Evolutionary conservation across 345 rosid species (phyloP).

Genomic region (Rhodamnia argentea): DNA sequence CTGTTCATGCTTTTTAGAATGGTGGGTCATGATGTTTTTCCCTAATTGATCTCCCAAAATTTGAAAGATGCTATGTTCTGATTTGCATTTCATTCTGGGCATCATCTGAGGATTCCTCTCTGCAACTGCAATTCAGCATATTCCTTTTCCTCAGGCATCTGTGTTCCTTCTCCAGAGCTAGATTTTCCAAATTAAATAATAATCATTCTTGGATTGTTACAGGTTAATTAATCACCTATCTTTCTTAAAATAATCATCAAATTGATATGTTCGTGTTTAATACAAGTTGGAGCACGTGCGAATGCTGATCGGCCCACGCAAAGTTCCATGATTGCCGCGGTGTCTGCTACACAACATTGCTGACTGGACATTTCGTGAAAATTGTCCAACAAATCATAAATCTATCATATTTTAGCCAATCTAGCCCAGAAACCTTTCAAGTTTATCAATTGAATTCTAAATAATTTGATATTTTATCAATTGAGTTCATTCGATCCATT

Average conservation of each 20-base stretch:
- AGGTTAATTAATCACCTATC: not conserved
- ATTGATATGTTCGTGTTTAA: not conserved
- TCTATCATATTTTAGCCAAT: too few species aligned
- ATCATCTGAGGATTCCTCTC: not conserved
- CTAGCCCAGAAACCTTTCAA: too few species aligned
- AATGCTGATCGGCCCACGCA: not conserved
- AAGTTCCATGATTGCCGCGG: rapidly evolving
- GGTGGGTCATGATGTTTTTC: not conserved
- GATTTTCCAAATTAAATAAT: not conserved
- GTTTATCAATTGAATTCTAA: too few species aligned
- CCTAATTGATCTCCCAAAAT: not conserved
- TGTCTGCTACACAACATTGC: not conserved
- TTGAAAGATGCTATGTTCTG: not conserved
- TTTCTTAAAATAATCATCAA: not conserved
- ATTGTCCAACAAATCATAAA: too few species aligned
- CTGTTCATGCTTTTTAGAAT: not conserved
- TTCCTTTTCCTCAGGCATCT: not conserved
- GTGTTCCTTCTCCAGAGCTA: too few species aligned
- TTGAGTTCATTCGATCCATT: too few species aligned
- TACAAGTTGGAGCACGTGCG: too few species aligned
- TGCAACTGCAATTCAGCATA: too few species aligned
- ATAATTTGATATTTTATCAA: too few species aligned
- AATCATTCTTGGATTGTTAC: not conserved
- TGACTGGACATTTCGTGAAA: not conserved
- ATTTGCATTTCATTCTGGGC: not conserved